Percentiles rank a stretch among this genome's conserved stretches.
Evolutionary conservation across 2,329 filamentous ascomycete species (phyloP).

Genomic region (Cytospora leucostoma): DNA sequence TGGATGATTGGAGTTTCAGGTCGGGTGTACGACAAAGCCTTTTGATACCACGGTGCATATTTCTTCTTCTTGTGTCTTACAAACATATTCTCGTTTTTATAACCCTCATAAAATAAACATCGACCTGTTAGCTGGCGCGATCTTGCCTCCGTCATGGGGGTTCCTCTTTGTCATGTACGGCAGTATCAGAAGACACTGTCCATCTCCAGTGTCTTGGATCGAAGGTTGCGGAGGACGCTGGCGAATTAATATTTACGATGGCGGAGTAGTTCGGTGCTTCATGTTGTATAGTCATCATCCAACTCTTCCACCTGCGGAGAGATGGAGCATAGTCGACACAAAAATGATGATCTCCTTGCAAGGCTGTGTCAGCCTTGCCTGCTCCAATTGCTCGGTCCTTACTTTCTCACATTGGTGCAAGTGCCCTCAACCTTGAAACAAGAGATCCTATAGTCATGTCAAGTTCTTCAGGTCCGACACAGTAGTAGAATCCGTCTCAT

Average conservation of each 20-base stretch:
- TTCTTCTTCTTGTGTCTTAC: constrained; percentile 8
- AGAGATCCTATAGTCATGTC: neutral
- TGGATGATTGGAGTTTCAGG: constrained; percentile 18
- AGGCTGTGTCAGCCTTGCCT: neutral
- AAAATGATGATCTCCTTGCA: constrained; percentile 22
- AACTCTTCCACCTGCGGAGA: constrained; percentile 6
- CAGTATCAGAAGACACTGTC: constrained; percentile 6
- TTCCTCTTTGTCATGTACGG: constrained; percentile 11
- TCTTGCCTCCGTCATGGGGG: constrained; percentile 4
- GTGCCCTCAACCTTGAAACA: neutral
- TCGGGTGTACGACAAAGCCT: constrained; percentile 11
- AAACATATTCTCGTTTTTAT: constrained; percentile 5
- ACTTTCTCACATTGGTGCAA: neutral
- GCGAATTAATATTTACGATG: constrained; percentile 1
- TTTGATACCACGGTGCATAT: constrained; percentile 28
- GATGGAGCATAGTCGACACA: constrained; percentile 16
- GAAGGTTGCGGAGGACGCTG: neutral
- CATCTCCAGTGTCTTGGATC: neutral
- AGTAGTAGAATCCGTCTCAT: too few species aligned
- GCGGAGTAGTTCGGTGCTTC: constrained; percentile 16
- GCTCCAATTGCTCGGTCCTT: neutral
- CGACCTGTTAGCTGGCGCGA: constrained; percentile 17
- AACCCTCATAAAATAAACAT: constrained; percentile 11
- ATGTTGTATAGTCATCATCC: constrained; percentile 21
- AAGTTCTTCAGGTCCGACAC: neutral